Evolutionary conservation across 352 stramenopile genomes (phyloP).

Genomic region (Globisporangium iwayamae): DNA sequence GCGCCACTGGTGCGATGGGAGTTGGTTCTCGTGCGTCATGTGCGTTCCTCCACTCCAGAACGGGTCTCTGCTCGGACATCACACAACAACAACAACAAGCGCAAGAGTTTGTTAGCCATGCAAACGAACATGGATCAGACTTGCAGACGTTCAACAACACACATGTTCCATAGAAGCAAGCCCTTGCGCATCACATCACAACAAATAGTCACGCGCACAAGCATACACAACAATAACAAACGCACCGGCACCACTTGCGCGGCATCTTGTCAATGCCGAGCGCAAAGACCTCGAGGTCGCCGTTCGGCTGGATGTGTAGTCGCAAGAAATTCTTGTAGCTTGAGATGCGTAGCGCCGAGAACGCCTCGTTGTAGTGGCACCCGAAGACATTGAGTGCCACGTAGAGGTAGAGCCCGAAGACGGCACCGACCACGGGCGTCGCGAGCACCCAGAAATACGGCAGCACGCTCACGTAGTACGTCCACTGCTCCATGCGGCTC

Average conservation of each 20-base stretch:
- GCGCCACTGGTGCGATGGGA: constrained; percentile 70
- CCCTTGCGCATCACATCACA: not conserved
- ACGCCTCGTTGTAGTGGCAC: constrained; percentile 89
- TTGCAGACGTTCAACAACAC: not conserved
- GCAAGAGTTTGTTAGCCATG: not conserved
- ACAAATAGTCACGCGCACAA: constrained; percentile 1
- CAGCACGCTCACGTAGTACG: constrained; percentile 82
- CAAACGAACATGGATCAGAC: not conserved
- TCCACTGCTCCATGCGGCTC: constrained; percentile 68
- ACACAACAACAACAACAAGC: not conserved
- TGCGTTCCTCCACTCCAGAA: constrained; percentile 69
- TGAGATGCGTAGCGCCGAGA: constrained; percentile 80
- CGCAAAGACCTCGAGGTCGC: constrained; percentile 77
- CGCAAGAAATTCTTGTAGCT: constrained; percentile 90
- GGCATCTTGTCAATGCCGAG: constrained; percentile 91
- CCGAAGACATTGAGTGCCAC: constrained; percentile 81
- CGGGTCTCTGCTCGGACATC: constrained; percentile 40
- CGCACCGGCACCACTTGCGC: constrained; percentile 74
- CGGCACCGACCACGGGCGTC: constrained; percentile 70
- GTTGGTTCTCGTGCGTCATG: constrained; percentile 46
- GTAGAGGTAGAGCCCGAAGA: constrained; percentile 86
- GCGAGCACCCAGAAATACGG: constrained; percentile 88
- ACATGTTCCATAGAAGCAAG: not conserved
- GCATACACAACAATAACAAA: constrained; percentile 7
- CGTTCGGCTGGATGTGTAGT: constrained; percentile 68